A percentile compares a stretch with the other conserved stretches of the same genome.
Evolutionary conservation across 2,329 filamentous ascomycete genomes (phyloP).

Genomic region (Fusarium tanahbumbuense): DNA sequence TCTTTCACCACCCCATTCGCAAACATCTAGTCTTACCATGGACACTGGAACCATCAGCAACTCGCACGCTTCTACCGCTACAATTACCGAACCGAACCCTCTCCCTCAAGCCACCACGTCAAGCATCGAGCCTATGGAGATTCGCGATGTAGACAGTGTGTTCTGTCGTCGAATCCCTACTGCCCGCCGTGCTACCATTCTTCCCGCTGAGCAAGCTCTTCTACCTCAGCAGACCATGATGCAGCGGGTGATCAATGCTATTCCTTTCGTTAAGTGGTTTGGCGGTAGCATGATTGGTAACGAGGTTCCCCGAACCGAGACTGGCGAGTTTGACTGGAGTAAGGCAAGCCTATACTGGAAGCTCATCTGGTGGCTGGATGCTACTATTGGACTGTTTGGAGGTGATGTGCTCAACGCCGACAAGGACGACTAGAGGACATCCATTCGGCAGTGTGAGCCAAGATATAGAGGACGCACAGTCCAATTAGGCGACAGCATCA

Average conservation of each 20-base stretch:
- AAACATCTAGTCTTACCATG: slow-evolving; percentile 66
- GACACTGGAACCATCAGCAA: slow-evolving; percentile 66
- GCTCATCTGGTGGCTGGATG: slow-evolving; percentile 72
- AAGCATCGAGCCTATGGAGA: slow-evolving; percentile 47
- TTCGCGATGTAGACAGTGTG: slow-evolving; percentile 52
- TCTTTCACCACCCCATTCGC: slow-evolving; percentile 59
- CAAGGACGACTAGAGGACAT: slow-evolving; percentile 64
- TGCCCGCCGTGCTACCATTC: slow-evolving; percentile 72
- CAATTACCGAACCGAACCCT: slow-evolving; percentile 53
- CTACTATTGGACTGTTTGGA: slow-evolving; percentile 67
- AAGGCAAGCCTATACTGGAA: slow-evolving; percentile 75
- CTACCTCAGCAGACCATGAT: slow-evolving; percentile 74
- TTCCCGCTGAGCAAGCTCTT: slow-evolving; percentile 76
- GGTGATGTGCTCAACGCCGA: slow-evolving; percentile 68
- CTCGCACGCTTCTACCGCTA: slow-evolving; percentile 58
- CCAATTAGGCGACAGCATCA: background rate
- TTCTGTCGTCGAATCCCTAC: slow-evolving; percentile 74
- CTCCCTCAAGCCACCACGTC: slow-evolving; percentile 34
- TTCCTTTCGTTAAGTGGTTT: slow-evolving; percentile 79
- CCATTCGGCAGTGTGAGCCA: slow-evolving; percentile 22
- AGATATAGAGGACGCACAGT: slow-evolving; percentile 1
- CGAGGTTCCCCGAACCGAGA: slow-evolving; percentile 77
- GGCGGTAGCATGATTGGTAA: slow-evolving; percentile 79
- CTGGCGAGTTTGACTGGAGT: slow-evolving; percentile 82
- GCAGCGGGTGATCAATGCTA: slow-evolving; percentile 71